Evolutionary conservation across 202 grass and related monocot genomes (phyloP).

Genomic region (Eragrostis tef): DNA sequence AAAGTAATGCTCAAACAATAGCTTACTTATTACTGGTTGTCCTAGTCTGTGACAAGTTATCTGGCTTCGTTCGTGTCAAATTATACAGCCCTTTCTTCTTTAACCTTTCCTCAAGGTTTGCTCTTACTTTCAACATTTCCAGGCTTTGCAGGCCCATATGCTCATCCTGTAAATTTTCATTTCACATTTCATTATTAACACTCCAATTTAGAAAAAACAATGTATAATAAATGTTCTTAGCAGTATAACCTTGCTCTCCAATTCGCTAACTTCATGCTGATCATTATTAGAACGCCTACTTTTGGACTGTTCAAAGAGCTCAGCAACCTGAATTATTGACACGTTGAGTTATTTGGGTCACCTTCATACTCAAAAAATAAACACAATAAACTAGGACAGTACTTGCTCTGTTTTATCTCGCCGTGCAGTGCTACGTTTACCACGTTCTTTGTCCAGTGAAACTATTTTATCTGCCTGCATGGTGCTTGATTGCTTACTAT

Average conservation of each 20-base stretch:
- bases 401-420: slow-evolving; percentile 41
- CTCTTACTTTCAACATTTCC: slow-evolving; percentile 95
- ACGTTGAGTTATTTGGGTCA: slow-evolving; percentile 22
- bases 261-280: slow-evolving; percentile 39
- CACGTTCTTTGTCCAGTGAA: slow-evolving; percentile 37
- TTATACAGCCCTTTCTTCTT: slow-evolving; percentile 87
- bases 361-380: not conserved
- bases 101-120: slow-evolving; percentile 77
- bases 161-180: slow-evolving; percentile 52
- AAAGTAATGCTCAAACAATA: slow-evolving; percentile 22
- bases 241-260: slow-evolving; percentile 51
- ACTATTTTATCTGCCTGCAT: slow-evolving; percentile 34
- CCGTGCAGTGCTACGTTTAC: slow-evolving; percentile 4
- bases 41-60: slow-evolving; percentile 53
- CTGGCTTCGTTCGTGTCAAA: slow-evolving; percentile 49
- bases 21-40: slow-evolving; percentile 58
- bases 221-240: slow-evolving; percentile 14
- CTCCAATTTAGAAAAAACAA: slow-evolving; percentile 14
- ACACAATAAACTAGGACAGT: slow-evolving; percentile 8
- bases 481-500: slow-evolving; percentile 24
- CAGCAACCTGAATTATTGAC: slow-evolving; percentile 44
- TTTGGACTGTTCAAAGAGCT: slow-evolving; percentile 46
- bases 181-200: slow-evolving; percentile 22
- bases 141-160: slow-evolving; percentile 63
- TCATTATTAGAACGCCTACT: slow-evolving; percentile 22